phyloP scores from a whole-genome alignment of 179 eudicot genomes.

The Drosera spatulata region DNA sequence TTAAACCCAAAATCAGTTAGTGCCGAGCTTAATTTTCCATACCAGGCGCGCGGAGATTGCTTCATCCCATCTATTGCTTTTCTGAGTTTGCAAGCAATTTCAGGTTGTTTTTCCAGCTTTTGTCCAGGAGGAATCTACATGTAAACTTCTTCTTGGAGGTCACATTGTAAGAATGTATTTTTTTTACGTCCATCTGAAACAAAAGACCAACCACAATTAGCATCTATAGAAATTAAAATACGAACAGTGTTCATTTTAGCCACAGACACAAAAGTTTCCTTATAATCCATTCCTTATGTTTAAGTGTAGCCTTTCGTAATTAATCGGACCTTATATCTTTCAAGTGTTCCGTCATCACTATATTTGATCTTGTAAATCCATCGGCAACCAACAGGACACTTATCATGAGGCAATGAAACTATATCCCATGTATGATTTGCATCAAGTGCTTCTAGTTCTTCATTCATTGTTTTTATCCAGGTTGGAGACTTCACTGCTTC shows the following conservation, averaged over 20 bases:
- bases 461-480: too few species aligned
- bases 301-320: neutral
- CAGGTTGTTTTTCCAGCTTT: neutral
- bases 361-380: neutral
- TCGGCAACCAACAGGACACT: neutral
- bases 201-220: neutral
- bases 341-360: neutral
- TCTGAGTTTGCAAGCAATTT: neutral
- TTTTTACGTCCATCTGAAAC: neutral
- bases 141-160: neutral
- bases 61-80: neutral
- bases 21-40: neutral
- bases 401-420: neutral
- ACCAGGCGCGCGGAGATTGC: neutral
- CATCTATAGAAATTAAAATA: neutral
- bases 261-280: neutral
- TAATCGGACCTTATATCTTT: neutral
- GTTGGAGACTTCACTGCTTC: too few species aligned
- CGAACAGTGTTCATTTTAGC: neutral
- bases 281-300: neutral
- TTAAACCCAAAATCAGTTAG: neutral
- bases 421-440: neutral
- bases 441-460: too few species aligned
- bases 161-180: conserved; percentile 1
- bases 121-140: neutral